Percentiles rank a stretch among this genome's conserved stretches.
Evolutionary conservation across 164 flowering plant species (phyloP).

Genomic region (Liriodendron chinense): DNA sequence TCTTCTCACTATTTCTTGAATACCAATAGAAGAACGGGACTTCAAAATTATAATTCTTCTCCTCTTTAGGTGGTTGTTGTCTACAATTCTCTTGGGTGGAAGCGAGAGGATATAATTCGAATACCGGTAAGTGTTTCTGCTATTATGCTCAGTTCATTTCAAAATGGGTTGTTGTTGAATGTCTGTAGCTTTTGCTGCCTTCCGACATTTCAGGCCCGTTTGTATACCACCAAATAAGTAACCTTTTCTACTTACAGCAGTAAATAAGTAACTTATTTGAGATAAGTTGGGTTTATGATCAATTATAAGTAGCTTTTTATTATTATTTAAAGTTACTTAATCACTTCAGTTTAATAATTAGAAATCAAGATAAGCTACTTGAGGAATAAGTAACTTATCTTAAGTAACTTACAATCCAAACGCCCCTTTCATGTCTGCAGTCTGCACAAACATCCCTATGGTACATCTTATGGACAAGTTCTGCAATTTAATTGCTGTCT

Average conservation of each 20-base stretch:
- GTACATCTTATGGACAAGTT: background rate
- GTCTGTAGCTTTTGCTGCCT: background rate
- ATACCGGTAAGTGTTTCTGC: conserved; percentile 65
- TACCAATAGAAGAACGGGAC: background rate
- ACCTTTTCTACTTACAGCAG: too few relatives aligned
- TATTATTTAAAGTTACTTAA: too few relatives aligned
- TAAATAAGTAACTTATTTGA: too few relatives aligned
- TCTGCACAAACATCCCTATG: background rate
- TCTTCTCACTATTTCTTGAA: conserved; percentile 1
- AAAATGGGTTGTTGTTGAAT: background rate
- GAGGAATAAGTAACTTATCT: too few relatives aligned
- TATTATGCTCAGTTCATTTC: background rate
- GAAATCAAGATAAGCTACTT: too few relatives aligned
- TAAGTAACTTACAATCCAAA: too few relatives aligned
- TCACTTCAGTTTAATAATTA: too few relatives aligned
- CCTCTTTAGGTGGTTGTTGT: conserved; percentile 59
- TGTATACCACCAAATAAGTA: too few relatives aligned
- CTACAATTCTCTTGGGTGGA: conserved; percentile 95
- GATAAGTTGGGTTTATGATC: too few relatives aligned
- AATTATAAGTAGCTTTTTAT: too few relatives aligned
- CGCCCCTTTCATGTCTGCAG: background rate
- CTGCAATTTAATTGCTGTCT: background rate
- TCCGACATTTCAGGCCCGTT: background rate
- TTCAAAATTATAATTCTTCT: conserved; percentile 10
- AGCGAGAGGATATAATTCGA: conserved; percentile 66